A percentile compares a stretch with the other conserved stretches of the same genome.
Evolutionary conservation across 2,329 filamentous ascomycete genomes (phyloP).

Genomic region (Huntiella omanensis): DNA sequence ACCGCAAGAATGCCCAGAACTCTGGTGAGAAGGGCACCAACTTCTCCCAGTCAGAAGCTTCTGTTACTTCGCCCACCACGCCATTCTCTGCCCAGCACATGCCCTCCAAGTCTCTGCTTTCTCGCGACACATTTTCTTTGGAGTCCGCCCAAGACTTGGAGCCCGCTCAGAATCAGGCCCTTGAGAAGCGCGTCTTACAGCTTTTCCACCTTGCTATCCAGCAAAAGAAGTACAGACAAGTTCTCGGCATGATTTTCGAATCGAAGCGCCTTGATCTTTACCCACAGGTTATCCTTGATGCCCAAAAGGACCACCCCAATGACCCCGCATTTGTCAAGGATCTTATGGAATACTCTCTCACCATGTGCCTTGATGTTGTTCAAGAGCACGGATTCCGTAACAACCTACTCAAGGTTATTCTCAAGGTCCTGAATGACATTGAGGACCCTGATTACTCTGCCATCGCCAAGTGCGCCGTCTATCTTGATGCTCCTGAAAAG

Average conservation of each 20-base stretch:
- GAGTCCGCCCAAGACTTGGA: slow-evolving; percentile 30
- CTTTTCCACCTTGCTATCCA: slow-evolving; percentile 81
- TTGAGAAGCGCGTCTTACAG: slow-evolving; percentile 34
- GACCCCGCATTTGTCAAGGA: slow-evolving; percentile 59
- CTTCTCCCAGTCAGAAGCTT: slow-evolving; percentile 56
- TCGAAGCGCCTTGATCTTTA: slow-evolving; percentile 81
- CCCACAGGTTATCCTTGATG: slow-evolving; percentile 68
- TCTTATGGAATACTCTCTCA: slow-evolving; percentile 86
- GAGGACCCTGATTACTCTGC: slow-evolving; percentile 91
- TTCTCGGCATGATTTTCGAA: slow-evolving; percentile 91
- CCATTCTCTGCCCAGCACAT: slow-evolving; percentile 88
- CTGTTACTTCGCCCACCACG: slow-evolving; percentile 70
- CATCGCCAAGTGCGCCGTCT: slow-evolving; percentile 94
- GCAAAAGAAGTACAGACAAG: slow-evolving; percentile 78
- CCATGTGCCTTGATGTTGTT: slow-evolving; percentile 95
- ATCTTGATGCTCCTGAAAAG: slow-evolving; percentile 79
- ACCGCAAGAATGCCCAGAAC: slow-evolving; percentile 34
- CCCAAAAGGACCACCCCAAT: slow-evolving; percentile 45
- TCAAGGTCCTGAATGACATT: slow-evolving; percentile 88
- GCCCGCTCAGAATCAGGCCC: slow-evolving; percentile 16
- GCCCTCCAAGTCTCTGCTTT: slow-evolving; percentile 88
- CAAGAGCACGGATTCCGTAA: slow-evolving; percentile 75
- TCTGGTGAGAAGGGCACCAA: slow-evolving; percentile 36
- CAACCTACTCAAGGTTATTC: slow-evolving; percentile 73
- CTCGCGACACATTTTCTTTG: slow-evolving; percentile 31